phyloP scores from a whole-genome alignment of 1,284 basidiomycete genomes.

The Moniliella sp. region DNA sequence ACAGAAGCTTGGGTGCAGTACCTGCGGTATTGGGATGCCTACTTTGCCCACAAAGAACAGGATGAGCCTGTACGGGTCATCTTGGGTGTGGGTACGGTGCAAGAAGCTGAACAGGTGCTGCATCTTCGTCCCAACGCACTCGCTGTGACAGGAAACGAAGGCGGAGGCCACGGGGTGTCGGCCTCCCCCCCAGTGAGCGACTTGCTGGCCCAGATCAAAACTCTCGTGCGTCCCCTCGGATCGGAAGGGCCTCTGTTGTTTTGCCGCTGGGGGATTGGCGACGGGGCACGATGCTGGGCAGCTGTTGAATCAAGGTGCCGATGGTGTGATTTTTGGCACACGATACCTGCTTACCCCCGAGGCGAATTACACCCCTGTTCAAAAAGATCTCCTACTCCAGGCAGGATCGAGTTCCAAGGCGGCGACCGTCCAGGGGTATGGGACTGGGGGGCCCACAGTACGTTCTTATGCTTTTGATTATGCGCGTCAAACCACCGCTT shows the following conservation, averaged over 20 bases:
- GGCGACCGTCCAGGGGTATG: too few relatives aligned
- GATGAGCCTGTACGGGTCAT: too few relatives aligned
- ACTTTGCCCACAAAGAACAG: too few relatives aligned
- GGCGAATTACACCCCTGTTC: constrained; percentile 13
- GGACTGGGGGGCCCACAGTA: constrained; percentile 6
- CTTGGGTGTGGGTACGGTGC: constrained; percentile 15
- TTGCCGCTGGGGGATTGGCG: constrained; percentile 19
- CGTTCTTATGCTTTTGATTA: constrained; percentile 26
- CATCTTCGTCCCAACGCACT: constrained; percentile 17
- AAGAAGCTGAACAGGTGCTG: constrained; percentile 11
- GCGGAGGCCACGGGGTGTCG: constrained; percentile 24
- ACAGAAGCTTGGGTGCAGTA: constrained; percentile 11
- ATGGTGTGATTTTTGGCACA: constrained; percentile 24
- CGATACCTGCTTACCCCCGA: constrained; percentile 27
- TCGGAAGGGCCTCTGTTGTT: constrained; percentile 8
- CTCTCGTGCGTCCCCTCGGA: background rate
- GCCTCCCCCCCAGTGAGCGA: constrained; percentile 16
- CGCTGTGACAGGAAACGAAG: constrained; percentile 15
- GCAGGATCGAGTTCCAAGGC: too few relatives aligned
- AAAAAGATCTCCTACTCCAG: constrained; percentile 19
- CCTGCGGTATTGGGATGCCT: too few relatives aligned
- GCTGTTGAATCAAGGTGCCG: constrained; percentile 18
- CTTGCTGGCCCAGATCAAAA: constrained; percentile 8
- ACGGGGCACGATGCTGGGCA: constrained; percentile 12
- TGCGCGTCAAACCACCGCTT: constrained; percentile 21